Base-by-base conservation (phyloP, 208 protist genomes). In the Trypanosoma congolense region DNA sequence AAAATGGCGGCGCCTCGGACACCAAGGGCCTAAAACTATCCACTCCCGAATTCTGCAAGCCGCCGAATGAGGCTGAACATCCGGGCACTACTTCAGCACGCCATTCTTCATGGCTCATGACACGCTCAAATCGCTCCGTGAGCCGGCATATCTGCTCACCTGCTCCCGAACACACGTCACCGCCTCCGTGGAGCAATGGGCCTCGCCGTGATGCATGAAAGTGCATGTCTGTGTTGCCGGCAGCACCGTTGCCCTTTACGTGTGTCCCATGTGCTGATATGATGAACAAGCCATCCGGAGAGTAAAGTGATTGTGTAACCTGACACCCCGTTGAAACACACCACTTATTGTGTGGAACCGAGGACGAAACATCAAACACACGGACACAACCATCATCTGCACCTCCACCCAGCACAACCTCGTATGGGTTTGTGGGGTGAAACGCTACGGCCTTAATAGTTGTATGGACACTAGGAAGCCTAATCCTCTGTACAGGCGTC, bases 251-350 rank as follows among this genome's bases (percentile, higher is more conserved):
- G 4, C 25, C 29, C 22, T 33, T 31, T 4, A 51, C 2, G 21
- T 25, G 41, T 18, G 42, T 31, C 24, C 80, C 85, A 16, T 82
- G 76, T 4, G 71, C 64, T 25, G 78, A 87, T 14, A 92, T 68
- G 10, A 87, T 51, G 56, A 76, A 74, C 21, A 68, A 41, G 22
- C 85, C 85, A 28, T 86, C 85, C 2, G 85, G 85, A 6, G 80
- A 78, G 67, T 86, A 92, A 22, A 87, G 42, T 36, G 67, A 68
- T 63, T 92, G 85, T 42, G 77, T 84, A 21, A 76, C 74, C 22
- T 70, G 60, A 21, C 76, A 77, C 0, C 66, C 54, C 0, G 76
- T 89, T 22, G 58, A 46, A 3, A 65, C 73, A 31, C 54, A 33
- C 56, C 63, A 77, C 24, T 43, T 30, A 25, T 77, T 54, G 14